Evolutionary conservation across 2,329 filamentous ascomycete species (phyloP).

Genomic region (Rutstroemia sp.): DNA sequence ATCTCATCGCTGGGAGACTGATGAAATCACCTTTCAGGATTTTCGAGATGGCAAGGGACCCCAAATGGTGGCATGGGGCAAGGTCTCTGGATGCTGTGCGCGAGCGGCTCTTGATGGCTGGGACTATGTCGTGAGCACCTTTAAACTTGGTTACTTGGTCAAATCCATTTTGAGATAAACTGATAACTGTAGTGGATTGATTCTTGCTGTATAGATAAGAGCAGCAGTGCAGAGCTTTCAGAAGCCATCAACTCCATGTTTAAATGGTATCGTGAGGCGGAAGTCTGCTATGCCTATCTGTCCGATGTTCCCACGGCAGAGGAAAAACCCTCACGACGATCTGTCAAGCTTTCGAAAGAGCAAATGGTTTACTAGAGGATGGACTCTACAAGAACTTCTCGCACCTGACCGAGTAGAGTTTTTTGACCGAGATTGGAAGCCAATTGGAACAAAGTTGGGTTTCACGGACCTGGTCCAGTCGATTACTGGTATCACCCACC

Average conservation of each 20-base stretch:
- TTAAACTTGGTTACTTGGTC: too few species aligned
- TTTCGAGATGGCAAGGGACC: conserved; percentile 2
- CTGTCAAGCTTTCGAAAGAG: neutral
- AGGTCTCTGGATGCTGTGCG: conserved; percentile 14
- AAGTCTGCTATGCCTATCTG: conserved; percentile 14
- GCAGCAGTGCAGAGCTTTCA: conserved; percentile 8
- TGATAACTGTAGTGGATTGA: conserved; percentile 9
- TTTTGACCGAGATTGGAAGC: neutral
- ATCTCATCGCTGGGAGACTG: neutral
- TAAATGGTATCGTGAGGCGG: conserved; percentile 15
- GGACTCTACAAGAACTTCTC: neutral
- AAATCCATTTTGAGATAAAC: too few species aligned
- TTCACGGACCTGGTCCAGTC: neutral
- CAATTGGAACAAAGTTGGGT: neutral
- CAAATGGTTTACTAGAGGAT: conserved; percentile 3
- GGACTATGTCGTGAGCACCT: neutral
- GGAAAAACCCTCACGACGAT: neutral
- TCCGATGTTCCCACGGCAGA: conserved; percentile 18
- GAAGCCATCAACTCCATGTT: conserved; percentile 16
- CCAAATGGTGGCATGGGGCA: conserved; percentile 10
- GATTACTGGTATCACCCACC: neutral
- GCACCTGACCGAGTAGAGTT: neutral
- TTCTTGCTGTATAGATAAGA: conserved; percentile 19
- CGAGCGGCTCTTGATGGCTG: conserved; percentile 11
- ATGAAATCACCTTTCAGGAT: conserved; percentile 8